Evolutionary conservation across 305 asterid genomes (phyloP).

Genomic region (Fraxinus sp.): DNA sequence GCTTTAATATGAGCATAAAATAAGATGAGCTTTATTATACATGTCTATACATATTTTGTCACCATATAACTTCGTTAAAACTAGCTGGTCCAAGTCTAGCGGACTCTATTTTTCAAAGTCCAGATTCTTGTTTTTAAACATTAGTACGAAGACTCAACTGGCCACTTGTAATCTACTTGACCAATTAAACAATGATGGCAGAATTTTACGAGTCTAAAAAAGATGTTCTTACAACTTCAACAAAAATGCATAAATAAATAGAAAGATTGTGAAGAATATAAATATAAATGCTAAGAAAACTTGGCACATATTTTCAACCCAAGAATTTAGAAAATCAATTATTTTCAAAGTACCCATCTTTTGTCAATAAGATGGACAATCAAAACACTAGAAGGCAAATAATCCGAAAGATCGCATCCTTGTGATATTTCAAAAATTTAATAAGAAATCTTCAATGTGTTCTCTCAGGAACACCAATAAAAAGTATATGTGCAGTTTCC

Average conservation of each 20-base stretch:
- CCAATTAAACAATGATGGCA: neutral
- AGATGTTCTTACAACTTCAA: neutral
- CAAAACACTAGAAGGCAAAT: neutral
- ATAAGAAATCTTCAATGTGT: neutral
- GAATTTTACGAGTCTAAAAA: neutral
- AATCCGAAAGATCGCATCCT: constrained; percentile 10
- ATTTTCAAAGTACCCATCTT: neutral
- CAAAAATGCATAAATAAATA: neutral
- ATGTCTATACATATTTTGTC: neutral
- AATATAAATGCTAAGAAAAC: no score
- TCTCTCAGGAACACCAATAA: constrained; percentile 3
- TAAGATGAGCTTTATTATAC: neutral
- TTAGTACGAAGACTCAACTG: neutral
- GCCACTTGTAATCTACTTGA: neutral
- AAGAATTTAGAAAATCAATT: neutral
- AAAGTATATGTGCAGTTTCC: neutral
- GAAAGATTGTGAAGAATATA: neutral
- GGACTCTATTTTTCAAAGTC: neutral
- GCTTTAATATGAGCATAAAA: neutral
- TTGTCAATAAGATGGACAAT: neutral
- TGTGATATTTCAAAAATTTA: constrained; percentile 1
- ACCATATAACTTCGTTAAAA: neutral
- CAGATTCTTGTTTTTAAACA: neutral
- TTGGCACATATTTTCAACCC: neutral
- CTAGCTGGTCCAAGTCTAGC: neutral